These are phyloP conservation scores for Trametes coccinea DNA, from an alignment of 768 basidiomycete species.

Conservation along the genomic window DNA sequence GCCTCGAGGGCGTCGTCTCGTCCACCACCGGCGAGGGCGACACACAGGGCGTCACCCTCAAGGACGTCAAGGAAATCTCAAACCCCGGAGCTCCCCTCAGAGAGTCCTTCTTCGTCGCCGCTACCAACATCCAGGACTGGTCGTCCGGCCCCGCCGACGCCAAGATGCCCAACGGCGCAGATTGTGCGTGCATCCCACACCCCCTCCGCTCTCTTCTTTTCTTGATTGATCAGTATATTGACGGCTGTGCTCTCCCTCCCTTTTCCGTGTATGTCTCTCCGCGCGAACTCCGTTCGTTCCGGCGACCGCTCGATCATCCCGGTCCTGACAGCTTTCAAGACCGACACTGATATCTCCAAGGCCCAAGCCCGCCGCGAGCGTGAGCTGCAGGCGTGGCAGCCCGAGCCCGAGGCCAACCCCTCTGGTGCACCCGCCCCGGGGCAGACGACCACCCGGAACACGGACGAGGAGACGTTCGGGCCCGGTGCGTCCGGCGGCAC, in stretches of 20 bases:
- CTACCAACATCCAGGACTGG: conserved; percentile 73
- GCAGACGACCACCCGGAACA: conserved; percentile 27
- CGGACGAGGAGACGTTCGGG: conserved; percentile 75
- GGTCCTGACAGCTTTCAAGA: conserved; percentile 64
- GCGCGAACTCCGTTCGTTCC: neutral
- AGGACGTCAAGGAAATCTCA: conserved; percentile 74
- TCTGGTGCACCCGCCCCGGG: conserved; percentile 27
- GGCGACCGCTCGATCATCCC: conserved; percentile 2
- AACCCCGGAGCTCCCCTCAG: conserved; percentile 67
- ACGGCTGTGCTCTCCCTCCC: conserved; percentile 12
- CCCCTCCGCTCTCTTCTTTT: neutral
- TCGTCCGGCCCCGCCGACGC: conserved; percentile 73
- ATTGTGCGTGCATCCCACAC: conserved; percentile 51
- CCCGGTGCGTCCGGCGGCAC: conserved; percentile 43
- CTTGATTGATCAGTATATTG: neutral
- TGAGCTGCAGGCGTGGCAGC: conserved; percentile 79
- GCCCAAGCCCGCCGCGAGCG: conserved; percentile 59
- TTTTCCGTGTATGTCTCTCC: neutral
- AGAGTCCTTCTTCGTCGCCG: conserved; percentile 68
- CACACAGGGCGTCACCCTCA: conserved; percentile 69
- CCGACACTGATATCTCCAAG: conserved; percentile 77
- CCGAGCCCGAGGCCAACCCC: conserved; percentile 36
- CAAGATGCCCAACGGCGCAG: conserved; percentile 50
- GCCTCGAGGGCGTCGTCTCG: conserved; percentile 71
- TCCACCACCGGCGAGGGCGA: conserved; percentile 67